Base-by-base conservation (phyloP, 1,284 basidiomycete species). In the Wolfiporia cocos region DNA sequence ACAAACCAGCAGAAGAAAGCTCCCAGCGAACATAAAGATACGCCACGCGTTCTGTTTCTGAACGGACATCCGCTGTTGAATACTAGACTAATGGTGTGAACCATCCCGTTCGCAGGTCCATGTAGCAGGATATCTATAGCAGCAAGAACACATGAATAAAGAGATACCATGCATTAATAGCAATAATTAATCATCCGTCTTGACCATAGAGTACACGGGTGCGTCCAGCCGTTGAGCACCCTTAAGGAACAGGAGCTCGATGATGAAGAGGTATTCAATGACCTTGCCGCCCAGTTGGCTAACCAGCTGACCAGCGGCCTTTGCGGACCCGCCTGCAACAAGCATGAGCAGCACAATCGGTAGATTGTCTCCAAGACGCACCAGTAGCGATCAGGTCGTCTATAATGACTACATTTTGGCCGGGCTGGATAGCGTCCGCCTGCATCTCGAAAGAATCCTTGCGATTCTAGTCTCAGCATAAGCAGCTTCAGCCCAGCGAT, bases 341-440 rank as follows among this genome's bases (percentile, higher is more conserved):
- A 39, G 21, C 45, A 21, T 24, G 14, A 19, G 43, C 29, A 19
- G 22, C 5, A 34, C 17, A 26, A 28, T n/a, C 4, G 26, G 18
- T 36, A 32, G 18, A 47, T 19, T 15, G 21, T 42, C 33, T 18
- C 39, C 21, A 3, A 22, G n/a, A 48, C 69, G 19, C 49, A 86
- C 93, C 93, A 33, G 96, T 99, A 0, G 96, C 96, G 50, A 99
- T 93, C 29, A 99, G 73, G 65, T 99, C 96, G 64, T 99, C 96
- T 23, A 99, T 74, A 36, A 99, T 75, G 31, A 99, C 65, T 22
- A 94, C 92, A 43, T 72, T 88, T 61, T 95, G 86, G 24, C 91
- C 91, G 2, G 81, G 74, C 53, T 78, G 66, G 58, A 99, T 89
- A 2, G 89, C 84, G 44, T 84, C 88, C 31, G 77, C 73, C 66